These are phyloP conservation scores for Boechera divaricarpa DNA, from an alignment of 345 rosid species.

Conservation along the genomic window DNA sequence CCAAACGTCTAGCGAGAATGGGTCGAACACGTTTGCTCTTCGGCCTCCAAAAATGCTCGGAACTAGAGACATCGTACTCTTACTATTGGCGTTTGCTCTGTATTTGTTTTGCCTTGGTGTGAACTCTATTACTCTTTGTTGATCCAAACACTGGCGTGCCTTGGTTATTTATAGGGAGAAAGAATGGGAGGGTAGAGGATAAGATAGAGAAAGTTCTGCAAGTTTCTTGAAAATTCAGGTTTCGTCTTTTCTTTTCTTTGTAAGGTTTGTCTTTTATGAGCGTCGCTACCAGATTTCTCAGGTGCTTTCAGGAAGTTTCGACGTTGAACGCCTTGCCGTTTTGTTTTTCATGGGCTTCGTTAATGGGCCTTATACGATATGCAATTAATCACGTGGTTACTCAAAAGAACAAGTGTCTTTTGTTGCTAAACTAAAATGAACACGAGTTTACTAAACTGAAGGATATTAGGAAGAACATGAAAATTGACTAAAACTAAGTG, in stretches of 20 bases:
- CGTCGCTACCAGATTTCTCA: not conserved
- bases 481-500: no score
- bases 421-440: no score
- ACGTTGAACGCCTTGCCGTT: not conserved
- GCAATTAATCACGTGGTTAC: no score
- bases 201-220: not conserved
- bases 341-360: not conserved
- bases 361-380: no score
- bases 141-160: not conserved
- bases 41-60: slow-evolving; percentile 42
- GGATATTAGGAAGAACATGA: no score
- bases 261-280: no score
- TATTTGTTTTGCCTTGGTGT: not conserved
- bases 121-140: not conserved
- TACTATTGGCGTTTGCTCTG: not conserved
- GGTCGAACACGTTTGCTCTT: slow-evolving; percentile 46
- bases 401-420: no score
- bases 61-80: slow-evolving; percentile 35
- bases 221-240: not conserved
- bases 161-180: not conserved
- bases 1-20: slow-evolving; percentile 42
- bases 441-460: no score
- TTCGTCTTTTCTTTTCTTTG: not conserved
- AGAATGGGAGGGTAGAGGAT: not conserved
- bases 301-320: not conserved